A percentile compares a stretch with the other conserved stretches of the same genome.
Evolutionary conservation across 345 rosid genomes (phyloP).

Genomic region (Citrus inodora): DNA sequence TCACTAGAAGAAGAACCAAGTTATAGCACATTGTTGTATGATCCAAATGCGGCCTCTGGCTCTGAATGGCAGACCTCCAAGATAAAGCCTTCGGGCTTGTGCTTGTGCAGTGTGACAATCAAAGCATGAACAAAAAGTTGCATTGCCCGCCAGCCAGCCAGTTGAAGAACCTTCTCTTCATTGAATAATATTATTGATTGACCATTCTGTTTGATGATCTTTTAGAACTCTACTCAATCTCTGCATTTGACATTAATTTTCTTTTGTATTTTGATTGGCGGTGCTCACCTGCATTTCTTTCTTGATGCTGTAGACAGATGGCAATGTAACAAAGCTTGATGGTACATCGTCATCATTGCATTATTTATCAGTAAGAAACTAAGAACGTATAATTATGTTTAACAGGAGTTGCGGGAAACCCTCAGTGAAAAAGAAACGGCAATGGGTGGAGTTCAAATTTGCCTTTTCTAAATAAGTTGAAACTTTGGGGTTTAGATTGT

Average conservation of each 20-base stretch:
- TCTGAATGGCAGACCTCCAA: conserved; percentile 66
- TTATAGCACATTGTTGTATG: conserved; percentile 59
- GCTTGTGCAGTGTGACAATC: conserved; percentile 70
- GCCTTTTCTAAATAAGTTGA: not conserved
- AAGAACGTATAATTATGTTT: not conserved
- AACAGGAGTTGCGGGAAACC: not conserved
- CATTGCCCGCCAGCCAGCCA: not conserved
- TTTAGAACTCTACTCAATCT: not conserved
- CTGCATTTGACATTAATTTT: not conserved
- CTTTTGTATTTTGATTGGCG: conserved; percentile 1
- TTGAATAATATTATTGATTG: not conserved
- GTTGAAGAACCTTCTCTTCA: not conserved
- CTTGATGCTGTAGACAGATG: not conserved
- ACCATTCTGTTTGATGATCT: not conserved
- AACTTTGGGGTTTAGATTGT: not conserved
- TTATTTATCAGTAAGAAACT: not conserved
- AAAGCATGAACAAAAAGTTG: conserved; percentile 41
- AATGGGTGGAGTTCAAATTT: not conserved
- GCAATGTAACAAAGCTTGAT: not conserved
- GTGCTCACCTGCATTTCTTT: not conserved
- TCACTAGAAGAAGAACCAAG: conserved; percentile 47
- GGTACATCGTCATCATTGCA: not conserved
- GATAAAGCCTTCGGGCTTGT: conserved; percentile 68
- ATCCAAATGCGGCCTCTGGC: conserved; percentile 69
- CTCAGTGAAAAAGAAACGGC: not conserved